Base-by-base conservation (phyloP, 1,139 yeast species). In the Taphrina communis region DNA sequence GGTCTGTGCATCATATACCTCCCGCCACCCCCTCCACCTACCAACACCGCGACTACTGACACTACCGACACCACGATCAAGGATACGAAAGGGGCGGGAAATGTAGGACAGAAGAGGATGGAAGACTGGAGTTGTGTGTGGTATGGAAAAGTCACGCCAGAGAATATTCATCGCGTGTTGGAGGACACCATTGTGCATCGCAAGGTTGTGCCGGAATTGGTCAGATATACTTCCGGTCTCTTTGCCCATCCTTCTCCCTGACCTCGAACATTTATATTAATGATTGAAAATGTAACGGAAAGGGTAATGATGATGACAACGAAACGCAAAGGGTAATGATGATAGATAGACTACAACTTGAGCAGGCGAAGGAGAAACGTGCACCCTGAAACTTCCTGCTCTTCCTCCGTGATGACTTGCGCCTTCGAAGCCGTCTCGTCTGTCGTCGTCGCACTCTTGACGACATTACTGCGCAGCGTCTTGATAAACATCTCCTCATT, bases 331-430 rank as follows among this genome's bases (percentile, higher is more conserved):
- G 42, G 42, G 42, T 12, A 44, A 44, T 44, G 48, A 44, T 21
- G 36, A 19, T 6, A 36, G 19, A 8, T 9, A 21, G 58, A 57
- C 53, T 63, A 68, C 11, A 66, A 39, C 35, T 83, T 87, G 78
- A 93, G 85, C 78, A 94, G 84, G 80, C 96, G 87, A 80, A 94
- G 85, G 74, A 85, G 83, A 82, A 94, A 88, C 65, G 85, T 81
- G 67, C 97, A 89, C 72, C 92, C 97, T 75, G 90, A 92, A 77
- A 94, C 92, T 73, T 85, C 81, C 77, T 92, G 96, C 76, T 92
- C 97, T 81, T 94, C 99, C 74, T 90, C 96, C 72, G 90, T 92
- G 74, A 94, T 85, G 70, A 89, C 82, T 7, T 44, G 36, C n/a
- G 35, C 36, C 56, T 3, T 6, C 25, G 31, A 25, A 4, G 0